Evolutionary conservation across 768 basidiomycete species (phyloP), one percentile per base, ranked within the genome.

Genomic region (Trichaptum fuscoviolaceum): DNA sequence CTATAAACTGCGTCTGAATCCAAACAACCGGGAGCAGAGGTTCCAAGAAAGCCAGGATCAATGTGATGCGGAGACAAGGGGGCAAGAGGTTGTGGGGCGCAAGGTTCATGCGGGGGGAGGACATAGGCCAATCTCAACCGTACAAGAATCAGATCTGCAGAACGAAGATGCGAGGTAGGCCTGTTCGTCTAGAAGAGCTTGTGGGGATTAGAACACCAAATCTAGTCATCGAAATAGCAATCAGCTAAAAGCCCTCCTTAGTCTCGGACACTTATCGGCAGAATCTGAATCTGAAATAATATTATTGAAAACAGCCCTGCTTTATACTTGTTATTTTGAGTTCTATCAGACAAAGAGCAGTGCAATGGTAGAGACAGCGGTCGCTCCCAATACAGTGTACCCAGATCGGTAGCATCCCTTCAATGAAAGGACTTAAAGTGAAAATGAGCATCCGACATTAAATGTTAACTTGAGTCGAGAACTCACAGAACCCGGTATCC

Each of bases 401-500:
- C 92, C 95, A 15, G 91, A 84, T 25, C 76, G 75, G 76, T 96
- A 97, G 9, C 86, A 89, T 18, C 89, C 88, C 75, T 91, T 95
- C 68, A 97, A 80, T 58, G 81, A 85, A 74, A 93, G 76, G 78
- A 94, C 96, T 98, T 71, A 18, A 66, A 23, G 63, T 57, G 57
- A 57, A 60, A 60, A 25, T 57, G 42, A 57, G 67, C 34, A 23
- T 69, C 65, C 10, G 63, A 18, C 58, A 59, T 63, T n/a, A 63
- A 64, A 23, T 15, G 20, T 26, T 20, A 18, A 62, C 1, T 24
- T 15, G 7, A 64, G 61, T 26, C 64, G 67, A 66, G 9, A 30
- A 87, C 95, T 70, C 72, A 98, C 96, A 89, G 82, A 89, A 91
- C 67, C 89, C 88, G 74, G 85, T 77, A 78, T 98, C 96, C 96